Percentiles rank a stretch among this genome's conserved stretches.
phyloP scores from a whole-genome alignment of 2,329 filamentous ascomycete genomes.

The Plectosphaerella cucumerina region DNA sequence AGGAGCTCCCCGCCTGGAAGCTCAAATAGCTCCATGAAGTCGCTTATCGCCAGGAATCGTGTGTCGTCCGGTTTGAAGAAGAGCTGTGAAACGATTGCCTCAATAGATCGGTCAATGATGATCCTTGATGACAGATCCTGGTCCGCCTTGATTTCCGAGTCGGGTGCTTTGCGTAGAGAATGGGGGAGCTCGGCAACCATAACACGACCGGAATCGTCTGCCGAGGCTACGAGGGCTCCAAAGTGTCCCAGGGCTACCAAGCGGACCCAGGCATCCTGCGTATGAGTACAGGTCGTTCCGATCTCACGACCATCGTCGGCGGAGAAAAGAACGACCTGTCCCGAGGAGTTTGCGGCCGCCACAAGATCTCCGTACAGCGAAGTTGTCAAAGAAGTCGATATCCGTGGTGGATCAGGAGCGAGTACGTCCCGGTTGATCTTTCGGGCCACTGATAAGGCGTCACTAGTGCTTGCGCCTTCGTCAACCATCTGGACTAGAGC shows the following conservation, averaged over 20 bases:
- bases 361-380: slow-evolving; percentile 12
- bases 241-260: slow-evolving; percentile 13
- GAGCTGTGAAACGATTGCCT: slow-evolving; percentile 9
- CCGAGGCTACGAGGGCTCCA: slow-evolving; percentile 17
- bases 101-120: slow-evolving; percentile 12
- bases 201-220: slow-evolving; percentile 20
- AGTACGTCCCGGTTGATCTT: slow-evolving; percentile 9
- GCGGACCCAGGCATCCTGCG: slow-evolving; percentile 12
- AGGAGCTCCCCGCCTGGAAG: slow-evolving; percentile 14
- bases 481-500: slow-evolving; percentile 20
- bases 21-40: slow-evolving; percentile 16
- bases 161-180: background rate
- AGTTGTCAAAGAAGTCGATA: slow-evolving; percentile 13
- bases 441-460: background rate
- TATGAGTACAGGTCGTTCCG: slow-evolving; percentile 18
- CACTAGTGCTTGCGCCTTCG: slow-evolving; percentile 15
- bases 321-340: slow-evolving; percentile 18
- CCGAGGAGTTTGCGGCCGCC: slow-evolving; percentile 20
- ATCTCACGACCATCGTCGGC: slow-evolving; percentile 10
- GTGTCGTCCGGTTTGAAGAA: slow-evolving; percentile 13
- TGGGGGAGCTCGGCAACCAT: slow-evolving; percentile 13
- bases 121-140: slow-evolving; percentile 2
- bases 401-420: slow-evolving; percentile 11
- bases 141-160: too few species aligned
- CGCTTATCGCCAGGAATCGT: slow-evolving; percentile 15